Conservation (phyloP, 805 yeast species). For the Candida lessepsii region DNA sequence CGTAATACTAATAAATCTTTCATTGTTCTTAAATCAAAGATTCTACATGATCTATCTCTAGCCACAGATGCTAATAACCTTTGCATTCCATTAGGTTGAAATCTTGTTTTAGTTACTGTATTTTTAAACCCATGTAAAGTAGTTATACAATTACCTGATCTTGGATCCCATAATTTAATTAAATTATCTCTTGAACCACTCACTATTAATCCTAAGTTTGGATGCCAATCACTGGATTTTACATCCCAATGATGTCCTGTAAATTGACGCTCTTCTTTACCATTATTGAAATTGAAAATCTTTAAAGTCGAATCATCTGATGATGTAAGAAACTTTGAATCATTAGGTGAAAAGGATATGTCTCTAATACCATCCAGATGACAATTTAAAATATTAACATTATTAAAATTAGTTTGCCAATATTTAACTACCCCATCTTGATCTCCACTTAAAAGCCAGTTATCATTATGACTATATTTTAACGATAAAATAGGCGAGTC, state of each 20-base stretch:
- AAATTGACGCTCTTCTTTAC: slow-evolving; percentile 73
- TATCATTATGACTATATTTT: slow-evolving; percentile 84
- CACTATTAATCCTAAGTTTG: slow-evolving; percentile 77
- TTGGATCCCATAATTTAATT: slow-evolving; percentile 94
- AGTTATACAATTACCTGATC: slow-evolving; percentile 68
- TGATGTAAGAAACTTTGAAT: slow-evolving; percentile 87
- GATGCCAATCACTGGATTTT: slow-evolving; percentile 96
- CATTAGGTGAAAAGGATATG: slow-evolving; percentile 85
- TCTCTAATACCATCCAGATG: slow-evolving; percentile 85
- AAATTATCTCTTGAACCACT: slow-evolving; percentile 95
- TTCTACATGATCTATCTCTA: slow-evolving; percentile 82
- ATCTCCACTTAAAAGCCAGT: slow-evolving; percentile 93
- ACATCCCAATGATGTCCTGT: slow-evolving; percentile 99
- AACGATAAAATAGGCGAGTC: slow-evolving; percentile 82
- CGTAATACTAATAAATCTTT: slow-evolving; percentile 69
- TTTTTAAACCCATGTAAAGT: slow-evolving; percentile 92
- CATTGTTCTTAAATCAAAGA: slow-evolving; percentile 87
- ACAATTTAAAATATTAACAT: slow-evolving; percentile 75
- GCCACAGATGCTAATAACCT: slow-evolving; percentile 80
- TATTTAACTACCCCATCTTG: slow-evolving; percentile 88
- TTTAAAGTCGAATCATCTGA: slow-evolving; percentile 90
- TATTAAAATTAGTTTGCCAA: slow-evolving; percentile 98
- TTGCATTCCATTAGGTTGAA: slow-evolving; percentile 78
- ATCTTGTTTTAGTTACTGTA: slow-evolving; percentile 81
- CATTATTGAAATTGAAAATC: slow-evolving; percentile 92